A percentile compares a stretch with the other conserved stretches of the same genome.
phyloP scores from a whole-genome alignment of 2,329 filamentous ascomycete species.

The Sporothrix euskadiensis region DNA sequence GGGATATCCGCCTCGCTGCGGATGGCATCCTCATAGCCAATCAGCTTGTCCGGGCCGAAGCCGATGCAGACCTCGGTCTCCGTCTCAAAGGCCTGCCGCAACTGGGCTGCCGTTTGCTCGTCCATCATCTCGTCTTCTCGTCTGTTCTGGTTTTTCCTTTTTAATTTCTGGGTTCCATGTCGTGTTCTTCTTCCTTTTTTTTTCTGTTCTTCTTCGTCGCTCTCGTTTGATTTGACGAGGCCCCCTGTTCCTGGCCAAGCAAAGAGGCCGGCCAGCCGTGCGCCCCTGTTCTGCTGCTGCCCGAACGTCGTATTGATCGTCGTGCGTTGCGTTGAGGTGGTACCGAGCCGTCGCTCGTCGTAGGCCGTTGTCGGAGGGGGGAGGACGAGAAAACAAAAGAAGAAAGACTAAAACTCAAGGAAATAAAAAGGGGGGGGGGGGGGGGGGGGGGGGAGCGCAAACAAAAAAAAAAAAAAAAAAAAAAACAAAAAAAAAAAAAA shows the following conservation, averaged over 20 bases:
- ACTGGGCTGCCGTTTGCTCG: slow-evolving; percentile 7
- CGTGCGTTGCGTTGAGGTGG: neutral
- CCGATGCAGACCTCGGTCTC: neutral
- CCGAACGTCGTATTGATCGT: slow-evolving; percentile 18
- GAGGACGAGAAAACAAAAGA: neutral
- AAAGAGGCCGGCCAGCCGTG: neutral
- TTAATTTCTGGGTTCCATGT: neutral
- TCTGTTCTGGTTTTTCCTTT: neutral
- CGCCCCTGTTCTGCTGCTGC: slow-evolving; percentile 1
- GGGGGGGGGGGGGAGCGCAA: too few relatives aligned
- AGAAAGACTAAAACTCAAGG: neutral
- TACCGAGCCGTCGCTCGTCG: neutral
- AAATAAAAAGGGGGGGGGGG: neutral
- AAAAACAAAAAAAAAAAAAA: too few relatives aligned
- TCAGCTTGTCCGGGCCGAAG: slow-evolving; percentile 12
- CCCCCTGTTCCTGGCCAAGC: neutral
- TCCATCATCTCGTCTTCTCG: neutral
- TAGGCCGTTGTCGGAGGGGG: slow-evolving; percentile 10
- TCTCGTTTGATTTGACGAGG: neutral
- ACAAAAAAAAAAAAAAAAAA: too few relatives aligned
- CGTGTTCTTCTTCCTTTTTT: neutral
- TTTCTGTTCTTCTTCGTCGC: neutral
- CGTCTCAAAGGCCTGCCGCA: neutral
- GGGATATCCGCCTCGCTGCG: slow-evolving; percentile 18
- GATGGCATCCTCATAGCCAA: slow-evolving; percentile 17